Conservation (phyloP, 1,139 yeast species). For the Arxiozyma bovina region DNA sequence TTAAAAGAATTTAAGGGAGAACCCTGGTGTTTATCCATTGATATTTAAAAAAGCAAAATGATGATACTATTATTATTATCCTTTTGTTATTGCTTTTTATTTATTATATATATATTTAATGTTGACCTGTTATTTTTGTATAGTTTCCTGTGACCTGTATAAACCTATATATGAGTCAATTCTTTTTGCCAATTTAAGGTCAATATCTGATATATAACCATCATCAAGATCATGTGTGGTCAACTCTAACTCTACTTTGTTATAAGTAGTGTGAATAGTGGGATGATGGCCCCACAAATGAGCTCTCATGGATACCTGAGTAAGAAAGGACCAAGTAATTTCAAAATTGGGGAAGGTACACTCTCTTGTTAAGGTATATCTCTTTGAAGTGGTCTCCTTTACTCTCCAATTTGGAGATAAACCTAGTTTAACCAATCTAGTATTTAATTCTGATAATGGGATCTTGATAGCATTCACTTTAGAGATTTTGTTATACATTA, state of each 20-base stretch:
- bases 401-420: constrained; percentile 17
- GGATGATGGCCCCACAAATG: constrained; percentile 69
- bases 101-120: not conserved
- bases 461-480: constrained; percentile 3
- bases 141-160: constrained; percentile 3
- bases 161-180: constrained; percentile 37
- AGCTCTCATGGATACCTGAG: constrained; percentile 51
- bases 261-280: constrained; percentile 54
- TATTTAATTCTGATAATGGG: constrained; percentile 1
- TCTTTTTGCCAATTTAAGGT: constrained; percentile 49
- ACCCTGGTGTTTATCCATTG: too few relatives aligned
- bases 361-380: constrained; percentile 24
- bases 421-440: constrained; percentile 2
- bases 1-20: too few relatives aligned
- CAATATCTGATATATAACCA: constrained; percentile 47
- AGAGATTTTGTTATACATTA: constrained; percentile 10
- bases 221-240: constrained; percentile 63
- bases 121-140: not conserved
- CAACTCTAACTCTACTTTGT: constrained; percentile 46
- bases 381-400: constrained; percentile 4
- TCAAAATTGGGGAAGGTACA: constrained; percentile 45
- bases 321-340: constrained; percentile 59
- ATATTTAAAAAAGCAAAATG: too few relatives aligned
- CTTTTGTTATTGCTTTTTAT: not conserved
- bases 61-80: too few relatives aligned